These are phyloP conservation scores for Torrubiellomyces zombiae DNA, from an alignment of 2,329 filamentous ascomycete species.

Conservation along the genomic window DNA sequence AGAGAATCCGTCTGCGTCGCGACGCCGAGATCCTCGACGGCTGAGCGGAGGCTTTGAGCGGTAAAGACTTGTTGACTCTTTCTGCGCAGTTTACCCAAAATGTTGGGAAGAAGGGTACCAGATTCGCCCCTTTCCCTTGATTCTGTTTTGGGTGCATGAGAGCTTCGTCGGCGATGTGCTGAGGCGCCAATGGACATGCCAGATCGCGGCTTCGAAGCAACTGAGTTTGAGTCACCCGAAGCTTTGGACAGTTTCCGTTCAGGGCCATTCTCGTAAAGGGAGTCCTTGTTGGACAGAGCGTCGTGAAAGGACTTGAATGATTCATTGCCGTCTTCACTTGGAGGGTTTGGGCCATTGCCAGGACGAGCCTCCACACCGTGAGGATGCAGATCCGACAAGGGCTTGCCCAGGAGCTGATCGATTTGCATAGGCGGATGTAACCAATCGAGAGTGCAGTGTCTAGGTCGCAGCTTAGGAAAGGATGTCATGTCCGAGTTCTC, in stretches of 20 bases:
- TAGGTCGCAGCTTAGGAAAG: slow-evolving; percentile 15
- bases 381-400: slow-evolving; percentile 9
- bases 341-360: slow-evolving; percentile 4
- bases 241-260: no score
- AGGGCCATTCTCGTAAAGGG: no score
- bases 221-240: no score
- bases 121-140: slow-evolving; percentile 4
- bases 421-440: slow-evolving; percentile 9
- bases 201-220: no score
- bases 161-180: slow-evolving; percentile 12
- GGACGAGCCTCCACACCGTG: slow-evolving; percentile 15
- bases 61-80: slow-evolving; percentile 9
- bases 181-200: slow-evolving; percentile 10
- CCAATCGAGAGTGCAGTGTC: slow-evolving; percentile 17
- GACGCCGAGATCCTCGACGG: slow-evolving; percentile 1
- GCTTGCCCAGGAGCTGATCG: slow-evolving; percentile 4
- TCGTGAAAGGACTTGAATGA: no score
- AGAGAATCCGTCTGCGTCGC: slow-evolving; percentile 5
- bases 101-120: slow-evolving; percentile 8
- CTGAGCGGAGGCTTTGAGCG: no score
- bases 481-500: slow-evolving; percentile 14
- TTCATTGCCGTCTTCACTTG: no score
- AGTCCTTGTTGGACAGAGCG: slow-evolving; percentile 9
- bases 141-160: slow-evolving; percentile 4
- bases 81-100: slow-evolving; percentile 14